Evolutionary conservation across 1,139 yeast genomes (phyloP).

Genomic region (Pichia sp.): DNA sequence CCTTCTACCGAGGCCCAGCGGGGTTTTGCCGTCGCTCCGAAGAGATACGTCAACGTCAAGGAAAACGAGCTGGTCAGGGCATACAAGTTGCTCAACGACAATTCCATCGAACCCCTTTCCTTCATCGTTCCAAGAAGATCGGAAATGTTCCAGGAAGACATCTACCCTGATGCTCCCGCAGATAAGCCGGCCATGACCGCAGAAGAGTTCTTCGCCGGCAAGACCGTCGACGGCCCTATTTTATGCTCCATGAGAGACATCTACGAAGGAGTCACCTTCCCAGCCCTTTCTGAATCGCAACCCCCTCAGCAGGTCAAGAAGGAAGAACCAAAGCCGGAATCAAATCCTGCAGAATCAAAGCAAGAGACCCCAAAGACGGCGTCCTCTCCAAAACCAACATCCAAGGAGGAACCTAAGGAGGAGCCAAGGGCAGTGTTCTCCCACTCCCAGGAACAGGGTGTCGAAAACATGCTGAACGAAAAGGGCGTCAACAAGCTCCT

Average conservation of each 20-base stretch:
- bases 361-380: constrained; percentile 6
- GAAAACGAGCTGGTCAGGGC: constrained; percentile 81
- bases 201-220: constrained; percentile 74
- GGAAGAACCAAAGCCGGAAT: constrained; percentile 19
- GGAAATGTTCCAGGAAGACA: constrained; percentile 87
- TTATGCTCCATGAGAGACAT: constrained; percentile 69
- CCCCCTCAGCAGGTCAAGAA: constrained; percentile 17
- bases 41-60: constrained; percentile 67
- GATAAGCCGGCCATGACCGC: constrained; percentile 72
- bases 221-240: constrained; percentile 76
- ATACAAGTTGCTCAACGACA: constrained; percentile 81
- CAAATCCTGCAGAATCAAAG: constrained; percentile 13
- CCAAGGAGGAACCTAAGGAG: constrained; percentile 4
- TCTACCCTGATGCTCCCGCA: constrained; percentile 88
- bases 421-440: constrained; percentile 23
- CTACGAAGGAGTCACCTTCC: constrained; percentile 64
- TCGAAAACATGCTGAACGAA: constrained; percentile 46
- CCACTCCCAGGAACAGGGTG: constrained; percentile 32
- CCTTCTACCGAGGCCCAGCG: constrained; percentile 91
- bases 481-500: constrained; percentile 47
- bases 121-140: constrained; percentile 91
- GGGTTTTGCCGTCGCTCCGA: constrained; percentile 89
- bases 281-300: constrained; percentile 30
- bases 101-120: constrained; percentile 79
- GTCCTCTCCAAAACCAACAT: too few relatives aligned